Base-by-base conservation (phyloP, 345 rosid species). In the Aquilaria yunnanensis region DNA sequence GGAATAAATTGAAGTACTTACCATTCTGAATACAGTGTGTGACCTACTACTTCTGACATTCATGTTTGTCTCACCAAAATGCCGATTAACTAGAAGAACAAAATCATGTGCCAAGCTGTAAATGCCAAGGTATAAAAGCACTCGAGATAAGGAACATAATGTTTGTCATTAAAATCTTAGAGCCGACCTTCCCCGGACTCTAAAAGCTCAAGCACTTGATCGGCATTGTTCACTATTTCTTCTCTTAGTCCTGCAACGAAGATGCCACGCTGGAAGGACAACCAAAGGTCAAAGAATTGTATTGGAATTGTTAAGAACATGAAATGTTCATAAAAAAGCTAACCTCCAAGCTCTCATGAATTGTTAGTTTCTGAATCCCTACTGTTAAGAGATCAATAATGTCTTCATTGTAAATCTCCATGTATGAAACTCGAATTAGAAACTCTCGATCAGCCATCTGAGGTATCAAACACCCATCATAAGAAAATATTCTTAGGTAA, bases 41-140 rank as follows among this genome's bases (percentile, higher is more conserved):
- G 99, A 94, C 69, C 97, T 90, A 75, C 99, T 90, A 77, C 97
- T 94, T 29, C 90, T 85, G 66, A 79, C 84, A 69, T 90, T 90
- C 97, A 94, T 94, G 73, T 88, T 94, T 71, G 99, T 90, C 85
- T 86, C 96, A 0, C 97, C 96, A 69, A 94, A 94, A 70, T 90
- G 96, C 71, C 99, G 80, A 76, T 90, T 86, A 67, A 70, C 99
- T 90, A 67, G 62, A 51, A 30, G n/a, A 61, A 8, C 23, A 72
- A 47, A 1, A 37, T 16, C 59, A 65, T 50, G 30, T 9, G 8
- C 43, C 5, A 37, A 37, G 43, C 8, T 37, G 43, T 3, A 37
- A 37, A 9, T 37, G 43, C 7, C 43, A 37, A 37, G 43, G 43
- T 37, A 37, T 37, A 37, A 37, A 57, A 34, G 23, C 31, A 47